Conservation (phyloP, 768 basidiomycete genomes). For the Psilocybe cyanescens region DNA sequence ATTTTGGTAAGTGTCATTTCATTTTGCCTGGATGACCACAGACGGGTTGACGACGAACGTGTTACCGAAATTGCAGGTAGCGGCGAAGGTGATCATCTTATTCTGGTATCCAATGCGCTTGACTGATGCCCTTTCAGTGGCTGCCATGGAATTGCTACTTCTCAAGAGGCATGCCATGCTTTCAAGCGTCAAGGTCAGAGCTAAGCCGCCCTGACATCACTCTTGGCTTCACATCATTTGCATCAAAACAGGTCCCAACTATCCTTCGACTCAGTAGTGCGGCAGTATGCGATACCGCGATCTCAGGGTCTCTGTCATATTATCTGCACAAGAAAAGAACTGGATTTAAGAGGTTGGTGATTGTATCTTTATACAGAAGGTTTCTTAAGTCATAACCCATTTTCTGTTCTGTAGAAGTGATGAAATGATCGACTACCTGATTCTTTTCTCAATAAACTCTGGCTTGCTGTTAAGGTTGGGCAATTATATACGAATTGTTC, state of each 20-base stretch:
- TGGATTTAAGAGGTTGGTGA: constrained; percentile 31
- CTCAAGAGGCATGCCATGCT: constrained; percentile 27
- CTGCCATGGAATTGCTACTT: constrained; percentile 30
- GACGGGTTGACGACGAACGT: neutral
- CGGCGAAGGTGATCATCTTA: constrained; percentile 28
- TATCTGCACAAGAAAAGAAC: constrained; percentile 36
- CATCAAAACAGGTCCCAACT: constrained; percentile 26
- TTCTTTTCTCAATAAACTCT: constrained; percentile 35
- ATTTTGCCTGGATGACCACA: neutral
- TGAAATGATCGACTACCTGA: constrained; percentile 36
- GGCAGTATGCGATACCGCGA: constrained; percentile 35
- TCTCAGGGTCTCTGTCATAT: constrained; percentile 32
- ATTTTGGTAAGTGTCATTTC: constrained; percentile 26
- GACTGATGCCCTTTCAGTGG: constrained; percentile 20
- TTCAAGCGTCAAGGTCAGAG: constrained; percentile 27
- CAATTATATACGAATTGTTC: neutral
- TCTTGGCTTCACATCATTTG: neutral
- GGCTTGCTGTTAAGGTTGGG: constrained; percentile 33
- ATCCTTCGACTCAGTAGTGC: constrained; percentile 33
- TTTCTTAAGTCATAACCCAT: no score
- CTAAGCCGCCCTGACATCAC: neutral
- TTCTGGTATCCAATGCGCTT: neutral
- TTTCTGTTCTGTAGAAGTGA: constrained; percentile 25
- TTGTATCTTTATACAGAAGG: no score
- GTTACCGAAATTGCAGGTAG: constrained; percentile 21